phyloP scores from a whole-genome alignment of 2,329 filamentous ascomycete species.

The Apiospora saccharicola region DNA sequence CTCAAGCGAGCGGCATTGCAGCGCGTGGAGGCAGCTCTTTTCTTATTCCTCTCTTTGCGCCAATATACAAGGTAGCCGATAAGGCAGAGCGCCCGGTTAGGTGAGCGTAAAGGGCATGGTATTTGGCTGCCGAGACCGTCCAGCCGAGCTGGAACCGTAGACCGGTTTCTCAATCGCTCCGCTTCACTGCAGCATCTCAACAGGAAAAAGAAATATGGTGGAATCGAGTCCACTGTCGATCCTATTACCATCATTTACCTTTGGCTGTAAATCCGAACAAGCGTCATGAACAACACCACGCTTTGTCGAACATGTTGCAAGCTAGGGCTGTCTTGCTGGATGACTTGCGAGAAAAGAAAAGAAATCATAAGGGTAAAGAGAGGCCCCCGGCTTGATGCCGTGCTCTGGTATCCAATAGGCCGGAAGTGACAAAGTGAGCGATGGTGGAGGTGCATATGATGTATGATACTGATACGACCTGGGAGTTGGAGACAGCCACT shows the following conservation, averaged over 20 bases:
- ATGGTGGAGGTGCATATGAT: background rate
- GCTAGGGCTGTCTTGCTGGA: background rate
- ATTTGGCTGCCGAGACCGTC: slow-evolving; percentile 13
- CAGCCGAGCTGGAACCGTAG: slow-evolving; percentile 13
- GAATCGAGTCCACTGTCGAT: slow-evolving; percentile 7
- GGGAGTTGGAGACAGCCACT: background rate
- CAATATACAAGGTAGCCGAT: background rate
- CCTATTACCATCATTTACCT: background rate
- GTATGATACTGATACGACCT: slow-evolving; percentile 4
- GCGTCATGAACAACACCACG: background rate
- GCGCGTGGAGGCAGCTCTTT: background rate
- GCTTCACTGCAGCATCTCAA: slow-evolving; percentile 18
- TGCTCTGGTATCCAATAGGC: background rate
- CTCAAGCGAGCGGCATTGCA: background rate
- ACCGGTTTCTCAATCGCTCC: slow-evolving; percentile 20
- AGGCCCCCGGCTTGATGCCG: slow-evolving; percentile 8
- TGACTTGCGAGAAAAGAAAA: background rate
- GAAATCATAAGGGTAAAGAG: background rate
- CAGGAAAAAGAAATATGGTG: slow-evolving; percentile 13
- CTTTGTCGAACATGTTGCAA: background rate
- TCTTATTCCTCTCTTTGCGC: background rate
- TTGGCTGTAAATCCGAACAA: background rate
- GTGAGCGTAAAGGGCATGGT: background rate
- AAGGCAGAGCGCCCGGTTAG: slow-evolving; percentile 2
- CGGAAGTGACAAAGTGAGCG: background rate